A percentile compares a stretch with the other conserved stretches of the same genome.
Evolutionary conservation across 495 filamentous ascomycete genomes (phyloP).

Genomic region (Aspergillus ostianus): DNA sequence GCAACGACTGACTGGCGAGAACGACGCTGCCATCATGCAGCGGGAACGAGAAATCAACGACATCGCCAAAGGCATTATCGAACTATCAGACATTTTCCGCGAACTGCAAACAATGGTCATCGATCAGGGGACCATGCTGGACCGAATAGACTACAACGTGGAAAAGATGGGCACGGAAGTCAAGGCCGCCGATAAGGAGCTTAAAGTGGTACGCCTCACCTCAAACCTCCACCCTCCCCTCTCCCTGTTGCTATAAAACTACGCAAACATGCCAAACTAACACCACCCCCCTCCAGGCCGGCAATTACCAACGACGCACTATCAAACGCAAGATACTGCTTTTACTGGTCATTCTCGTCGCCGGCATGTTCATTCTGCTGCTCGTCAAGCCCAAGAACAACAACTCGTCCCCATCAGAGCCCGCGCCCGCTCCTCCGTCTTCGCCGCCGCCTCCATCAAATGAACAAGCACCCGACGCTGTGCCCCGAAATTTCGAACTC

Average conservation of each 20-base stretch:
- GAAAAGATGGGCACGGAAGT: slow-evolving; percentile 88
- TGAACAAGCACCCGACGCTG: slow-evolving; percentile 11
- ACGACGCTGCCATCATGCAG: slow-evolving; percentile 84
- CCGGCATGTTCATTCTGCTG: slow-evolving; percentile 83
- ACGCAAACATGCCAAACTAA: not conserved
- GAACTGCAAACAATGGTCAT: slow-evolving; percentile 97
- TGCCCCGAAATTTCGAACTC: slow-evolving; percentile 12
- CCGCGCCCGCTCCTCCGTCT: slow-evolving; percentile 11
- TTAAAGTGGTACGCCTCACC: slow-evolving; percentile 63
- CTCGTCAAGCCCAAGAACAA: slow-evolving; percentile 75
- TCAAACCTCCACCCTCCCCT: not conserved
- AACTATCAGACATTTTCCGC: slow-evolving; percentile 92
- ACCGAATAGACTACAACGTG: slow-evolving; percentile 97
- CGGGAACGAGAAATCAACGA: slow-evolving; percentile 97
- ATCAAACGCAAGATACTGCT: slow-evolving; percentile 91
- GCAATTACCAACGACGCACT: slow-evolving; percentile 82
- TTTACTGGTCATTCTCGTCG: slow-evolving; percentile 76
- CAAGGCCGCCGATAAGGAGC: slow-evolving; percentile 87
- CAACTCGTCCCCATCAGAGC: slow-evolving; percentile 24
- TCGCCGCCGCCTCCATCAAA: slow-evolving; percentile 13
- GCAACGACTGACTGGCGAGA: slow-evolving; percentile 66
- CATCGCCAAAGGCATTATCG: slow-evolving; percentile 96
- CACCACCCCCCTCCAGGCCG: slow-evolving; percentile 45
- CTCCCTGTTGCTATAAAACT: slow-evolving; percentile 1
- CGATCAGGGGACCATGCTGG: slow-evolving; percentile 96